These are phyloP conservation scores for Paramecium octaurelia DNA, from an alignment of 73 alveolate genomes.

Conservation along the genomic window DNA sequence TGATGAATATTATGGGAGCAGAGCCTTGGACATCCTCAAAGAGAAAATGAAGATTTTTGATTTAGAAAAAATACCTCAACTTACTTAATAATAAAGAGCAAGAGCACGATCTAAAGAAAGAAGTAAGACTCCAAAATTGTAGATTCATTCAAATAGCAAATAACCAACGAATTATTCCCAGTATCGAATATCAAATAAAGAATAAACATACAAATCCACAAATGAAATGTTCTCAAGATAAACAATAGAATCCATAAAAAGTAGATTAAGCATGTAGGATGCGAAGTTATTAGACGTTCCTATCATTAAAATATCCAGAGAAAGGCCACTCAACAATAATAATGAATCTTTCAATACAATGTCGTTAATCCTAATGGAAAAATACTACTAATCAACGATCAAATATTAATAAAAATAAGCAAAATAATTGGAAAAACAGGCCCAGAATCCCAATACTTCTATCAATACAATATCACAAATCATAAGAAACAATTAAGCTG, in stretches of 20 bases:
- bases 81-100: neutral
- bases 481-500: neutral
- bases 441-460: neutral
- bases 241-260: neutral
- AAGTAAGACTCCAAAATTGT: neutral
- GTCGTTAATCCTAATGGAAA: neutral
- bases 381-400: neutral
- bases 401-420: neutral
- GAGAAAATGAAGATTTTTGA: neutral
- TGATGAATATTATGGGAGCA: neutral
- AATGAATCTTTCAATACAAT: neutral
- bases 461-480: neutral
- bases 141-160: neutral
- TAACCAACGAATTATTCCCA: neutral
- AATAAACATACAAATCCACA: neutral
- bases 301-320: neutral
- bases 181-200: neutral
- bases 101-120: neutral
- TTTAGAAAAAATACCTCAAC: neutral
- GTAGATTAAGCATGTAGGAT: neutral
- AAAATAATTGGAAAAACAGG: neutral
- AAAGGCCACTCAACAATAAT: neutral
- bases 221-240: neutral
- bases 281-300: neutral
- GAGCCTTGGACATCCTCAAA: neutral